Percentiles rank a stretch among this genome's conserved stretches.
These are phyloP conservation scores for Sporothrix mexicana DNA, from an alignment of 2,329 filamentous ascomycete species.

Conservation along the genomic window DNA sequence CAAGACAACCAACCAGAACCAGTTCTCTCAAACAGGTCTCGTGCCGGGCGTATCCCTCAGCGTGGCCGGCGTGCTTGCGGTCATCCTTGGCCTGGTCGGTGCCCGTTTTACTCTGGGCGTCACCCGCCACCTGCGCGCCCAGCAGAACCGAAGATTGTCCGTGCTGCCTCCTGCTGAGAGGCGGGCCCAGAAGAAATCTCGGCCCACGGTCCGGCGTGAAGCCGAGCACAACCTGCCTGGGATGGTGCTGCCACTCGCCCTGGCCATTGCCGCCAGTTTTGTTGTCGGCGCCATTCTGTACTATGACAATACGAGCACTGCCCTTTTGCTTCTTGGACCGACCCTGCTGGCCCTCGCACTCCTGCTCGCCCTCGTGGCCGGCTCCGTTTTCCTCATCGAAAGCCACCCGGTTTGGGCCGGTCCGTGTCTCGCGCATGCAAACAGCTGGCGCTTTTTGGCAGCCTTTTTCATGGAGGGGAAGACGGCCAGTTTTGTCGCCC, in stretches of 20 bases:
- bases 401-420: conserved; percentile 45
- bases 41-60: conserved; percentile 37
- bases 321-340: conserved; percentile 40
- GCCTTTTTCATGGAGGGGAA: conserved; percentile 43
- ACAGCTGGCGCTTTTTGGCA: conserved; percentile 43
- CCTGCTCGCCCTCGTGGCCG: conserved; percentile 41
- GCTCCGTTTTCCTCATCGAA: conserved; percentile 45
- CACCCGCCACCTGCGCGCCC: conserved; percentile 38
- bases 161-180: not conserved
- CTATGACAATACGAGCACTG: conserved; percentile 41
- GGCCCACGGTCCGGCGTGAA: conserved; percentile 38
- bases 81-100: conserved; percentile 42
- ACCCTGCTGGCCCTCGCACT: conserved; percentile 44
- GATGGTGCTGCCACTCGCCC: conserved; percentile 42
- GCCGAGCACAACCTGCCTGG: conserved; percentile 46
- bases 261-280: conserved; percentile 43
- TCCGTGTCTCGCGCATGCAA: conserved; percentile 45
- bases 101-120: conserved; percentile 42
- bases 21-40: conserved; percentile 41
- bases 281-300: conserved; percentile 43
- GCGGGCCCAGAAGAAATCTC: not conserved
- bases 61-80: conserved; percentile 33
- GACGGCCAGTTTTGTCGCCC: conserved; percentile 42
- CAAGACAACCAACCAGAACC: not conserved
- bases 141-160: conserved; percentile 32